A percentile compares a stretch with the other conserved stretches of the same genome.
phyloP scores from a whole-genome alignment of 108 stramenopile species.

The Skeletonema costatum region DNA sequence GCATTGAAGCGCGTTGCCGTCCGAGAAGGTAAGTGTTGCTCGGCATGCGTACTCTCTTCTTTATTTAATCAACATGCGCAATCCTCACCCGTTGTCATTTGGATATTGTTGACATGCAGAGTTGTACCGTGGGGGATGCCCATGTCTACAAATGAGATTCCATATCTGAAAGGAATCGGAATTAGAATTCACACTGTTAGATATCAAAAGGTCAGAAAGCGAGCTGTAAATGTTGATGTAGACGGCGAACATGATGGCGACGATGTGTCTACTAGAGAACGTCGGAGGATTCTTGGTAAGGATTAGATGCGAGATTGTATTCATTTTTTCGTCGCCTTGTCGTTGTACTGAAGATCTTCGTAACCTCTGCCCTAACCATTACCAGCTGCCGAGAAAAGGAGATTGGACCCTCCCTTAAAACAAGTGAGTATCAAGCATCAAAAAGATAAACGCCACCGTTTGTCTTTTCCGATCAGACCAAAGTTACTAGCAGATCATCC shows the following conservation, averaged over 20 bases:
- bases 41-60: not conserved
- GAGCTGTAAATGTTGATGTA: not conserved
- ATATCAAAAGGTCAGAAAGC: constrained; percentile 43
- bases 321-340: not conserved
- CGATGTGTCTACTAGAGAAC: constrained; percentile 7
- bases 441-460: constrained; percentile 18
- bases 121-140: constrained; percentile 45
- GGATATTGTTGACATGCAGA: constrained; percentile 1
- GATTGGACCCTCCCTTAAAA: constrained; percentile 27
- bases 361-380: not conserved
- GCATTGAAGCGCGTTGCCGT: constrained; percentile 44
- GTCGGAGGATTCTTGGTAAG: constrained; percentile 17
- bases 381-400: constrained; percentile 32
- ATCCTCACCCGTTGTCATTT: not conserved
- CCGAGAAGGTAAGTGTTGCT: constrained; percentile 34
- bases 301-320: not conserved
- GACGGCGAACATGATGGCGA: not conserved
- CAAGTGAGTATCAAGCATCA: constrained; percentile 21
- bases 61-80: not conserved
- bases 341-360: not conserved
- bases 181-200: constrained; percentile 43
- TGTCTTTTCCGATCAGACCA: constrained; percentile 8
- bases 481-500: constrained; percentile 26
- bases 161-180: constrained; percentile 46
- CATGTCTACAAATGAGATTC: constrained; percentile 25